A percentile compares a stretch with the other conserved stretches of the same genome.
Conservation (phyloP, 164 flowering plant genomes). For the Protea cynaroides region DNA sequence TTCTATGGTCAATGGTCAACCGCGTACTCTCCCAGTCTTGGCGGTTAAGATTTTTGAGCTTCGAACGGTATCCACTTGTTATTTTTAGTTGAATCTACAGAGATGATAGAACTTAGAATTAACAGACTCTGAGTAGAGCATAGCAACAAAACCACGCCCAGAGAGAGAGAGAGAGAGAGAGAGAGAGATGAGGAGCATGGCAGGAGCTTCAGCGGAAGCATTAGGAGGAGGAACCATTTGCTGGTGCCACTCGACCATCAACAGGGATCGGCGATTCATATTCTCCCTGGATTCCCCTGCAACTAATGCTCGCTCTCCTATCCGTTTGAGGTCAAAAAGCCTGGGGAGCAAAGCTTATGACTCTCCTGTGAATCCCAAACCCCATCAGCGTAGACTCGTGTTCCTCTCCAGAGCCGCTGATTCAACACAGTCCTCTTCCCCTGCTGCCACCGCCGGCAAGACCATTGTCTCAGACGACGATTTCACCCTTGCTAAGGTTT, state of each 20-base stretch:
- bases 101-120: too few species aligned
- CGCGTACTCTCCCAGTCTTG: neutral
- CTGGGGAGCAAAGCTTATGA: constrained; percentile 2
- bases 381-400: constrained; percentile 12
- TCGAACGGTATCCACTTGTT: neutral
- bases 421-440: constrained; percentile 48
- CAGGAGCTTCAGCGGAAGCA: constrained; percentile 10
- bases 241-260: neutral
- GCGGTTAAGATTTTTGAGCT: neutral
- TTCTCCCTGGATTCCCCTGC: constrained; percentile 8
- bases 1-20: too few species aligned
- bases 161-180: constrained; percentile 1
- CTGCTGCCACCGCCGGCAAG: constrained; percentile 23
- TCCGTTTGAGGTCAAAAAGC: neutral
- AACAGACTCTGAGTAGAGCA: too few species aligned
- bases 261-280: neutral
- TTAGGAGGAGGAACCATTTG: constrained; percentile 16
- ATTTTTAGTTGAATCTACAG: too few species aligned
- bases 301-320: constrained; percentile 1
- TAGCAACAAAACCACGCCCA: neutral
- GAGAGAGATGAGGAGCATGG: constrained; percentile 5
- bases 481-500: constrained; percentile 67
- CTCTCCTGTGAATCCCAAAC: neutral
- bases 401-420: constrained; percentile 49
- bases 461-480: constrained; percentile 46